Base-by-base conservation (phyloP, 768 basidiomycete species). In the Phallus indusiatus region DNA sequence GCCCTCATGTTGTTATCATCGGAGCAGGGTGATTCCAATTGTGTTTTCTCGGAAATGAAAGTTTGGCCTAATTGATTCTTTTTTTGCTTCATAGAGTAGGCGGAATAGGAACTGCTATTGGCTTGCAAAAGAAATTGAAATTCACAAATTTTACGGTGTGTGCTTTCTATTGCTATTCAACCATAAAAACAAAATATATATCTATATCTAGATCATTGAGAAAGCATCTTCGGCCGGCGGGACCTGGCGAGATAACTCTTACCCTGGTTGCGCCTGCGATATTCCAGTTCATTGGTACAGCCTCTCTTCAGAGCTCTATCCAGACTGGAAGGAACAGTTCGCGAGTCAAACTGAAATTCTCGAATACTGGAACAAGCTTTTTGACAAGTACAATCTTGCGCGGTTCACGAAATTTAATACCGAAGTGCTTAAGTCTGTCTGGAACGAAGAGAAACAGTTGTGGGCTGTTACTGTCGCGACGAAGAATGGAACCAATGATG, bases 261-360 rank as follows among this genome's bases (percentile, higher is more conserved):
- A 56, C 36, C 55, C 55, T 10, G 80, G 81, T 3, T 81, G 81
- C 60, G 79, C 77, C 14, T 82, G 78, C n/a, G 81, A 82, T 63
- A 73, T 81, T 16, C 75, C 79, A 10, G 78, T 69, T 10, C 78
- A 80, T 62, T 80, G 79, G 77, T 81, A 82, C 65, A 74, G 73
- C 60, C 77, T 81, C 37, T 81, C 81, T 7, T 75, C 76, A 9
- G 80, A 82, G 21, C 70, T 78, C 28, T 81, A 82, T 55, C 78
- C 79, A 2, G 63, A 75, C 60, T 83, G 81, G 82, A 64, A 73
- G n/a, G 67, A 62, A 16, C 73, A 74, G 64, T 82, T 71, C 64
- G 73, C 75, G 12, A 63, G 61, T 14, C 81, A 82, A 64, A 74
- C 76, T 20, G 79, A 83, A 61, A 72, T 83, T 48, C 74, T 71